Evolutionary conservation across 768 basidiomycete species (phyloP).

Genomic region (Lanmaoa pseudosensibilis): DNA sequence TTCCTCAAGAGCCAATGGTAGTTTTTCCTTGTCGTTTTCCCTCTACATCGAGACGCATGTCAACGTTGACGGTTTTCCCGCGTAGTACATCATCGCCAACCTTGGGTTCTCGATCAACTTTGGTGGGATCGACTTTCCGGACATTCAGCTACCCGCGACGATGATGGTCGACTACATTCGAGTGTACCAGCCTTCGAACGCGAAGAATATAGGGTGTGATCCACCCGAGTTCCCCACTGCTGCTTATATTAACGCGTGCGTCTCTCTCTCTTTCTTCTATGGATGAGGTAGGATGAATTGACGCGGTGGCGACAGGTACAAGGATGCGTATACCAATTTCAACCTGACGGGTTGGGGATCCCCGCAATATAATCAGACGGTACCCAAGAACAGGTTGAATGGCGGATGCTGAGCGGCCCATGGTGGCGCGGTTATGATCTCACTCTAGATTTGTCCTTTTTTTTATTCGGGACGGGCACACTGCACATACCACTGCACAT

Average conservation of each 20-base stretch:
- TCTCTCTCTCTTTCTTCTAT: slow-evolving; percentile 7
- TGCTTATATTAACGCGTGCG: slow-evolving; percentile 71
- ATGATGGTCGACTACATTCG: slow-evolving; percentile 84
- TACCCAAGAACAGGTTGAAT: slow-evolving; percentile 56
- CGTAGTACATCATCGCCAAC: slow-evolving; percentile 67
- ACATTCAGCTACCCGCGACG: slow-evolving; percentile 52
- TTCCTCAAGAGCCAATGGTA: slow-evolving; percentile 73
- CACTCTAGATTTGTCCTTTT: slow-evolving; percentile 1
- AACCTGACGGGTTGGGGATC: slow-evolving; percentile 45
- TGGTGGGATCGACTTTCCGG: slow-evolving; percentile 59
- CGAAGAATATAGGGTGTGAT: slow-evolving; percentile 63
- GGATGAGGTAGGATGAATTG: background rate
- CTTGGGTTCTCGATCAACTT: slow-evolving; percentile 71
- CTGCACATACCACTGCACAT: background rate
- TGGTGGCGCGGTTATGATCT: slow-evolving; percentile 1
- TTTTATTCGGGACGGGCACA: background rate
- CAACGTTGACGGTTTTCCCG: background rate
- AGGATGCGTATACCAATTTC: slow-evolving; percentile 45
- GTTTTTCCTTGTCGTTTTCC: background rate
- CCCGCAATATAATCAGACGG: slow-evolving; percentile 46
- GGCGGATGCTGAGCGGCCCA: slow-evolving; percentile 27
- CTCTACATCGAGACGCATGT: background rate
- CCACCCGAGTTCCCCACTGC: slow-evolving; percentile 72
- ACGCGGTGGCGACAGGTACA: slow-evolving; percentile 33
- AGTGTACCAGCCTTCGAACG: slow-evolving; percentile 59